Evolutionary conservation across 1,284 basidiomycete genomes (phyloP).

Genomic region (Erythrobasidium hasegawianum): DNA sequence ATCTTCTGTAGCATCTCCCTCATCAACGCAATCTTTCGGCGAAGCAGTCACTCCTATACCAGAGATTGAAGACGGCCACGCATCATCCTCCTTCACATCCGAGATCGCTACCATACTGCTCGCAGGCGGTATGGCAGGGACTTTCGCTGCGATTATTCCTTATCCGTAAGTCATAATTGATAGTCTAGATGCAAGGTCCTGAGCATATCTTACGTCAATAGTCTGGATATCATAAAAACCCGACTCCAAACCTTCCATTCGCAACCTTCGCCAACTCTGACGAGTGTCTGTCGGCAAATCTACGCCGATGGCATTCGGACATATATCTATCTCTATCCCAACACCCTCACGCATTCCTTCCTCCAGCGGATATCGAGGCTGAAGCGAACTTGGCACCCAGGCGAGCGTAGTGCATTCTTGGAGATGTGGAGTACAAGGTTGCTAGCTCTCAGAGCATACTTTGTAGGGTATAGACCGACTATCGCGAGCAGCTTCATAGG

Average conservation of each 20-base stretch:
- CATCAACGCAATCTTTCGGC: not conserved
- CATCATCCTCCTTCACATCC: constrained; percentile 32
- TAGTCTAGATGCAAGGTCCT: too few relatives aligned
- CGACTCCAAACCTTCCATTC: constrained; percentile 35
- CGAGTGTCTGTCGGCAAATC: constrained; percentile 37
- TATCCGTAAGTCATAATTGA: constrained; percentile 46
- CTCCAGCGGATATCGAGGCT: constrained; percentile 21
- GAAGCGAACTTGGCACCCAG: constrained; percentile 28
- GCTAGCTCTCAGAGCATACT: constrained; percentile 22
- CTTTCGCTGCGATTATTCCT: constrained; percentile 42
- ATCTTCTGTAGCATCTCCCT: constrained; percentile 3
- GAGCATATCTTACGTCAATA: too few relatives aligned
- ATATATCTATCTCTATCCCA: constrained; percentile 39
- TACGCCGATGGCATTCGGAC: constrained; percentile 38
- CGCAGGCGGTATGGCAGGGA: constrained; percentile 44
- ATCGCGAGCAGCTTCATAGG: constrained; percentile 34
- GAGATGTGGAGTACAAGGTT: constrained; percentile 25
- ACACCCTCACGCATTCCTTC: constrained; percentile 38
- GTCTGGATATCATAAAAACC: constrained; percentile 45
- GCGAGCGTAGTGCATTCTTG: constrained; percentile 26
- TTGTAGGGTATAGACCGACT: constrained; percentile 31
- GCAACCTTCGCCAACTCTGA: constrained; percentile 30
- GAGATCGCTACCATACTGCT: constrained; percentile 42
- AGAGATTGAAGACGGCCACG: constrained; percentile 10
- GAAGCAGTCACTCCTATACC: constrained; percentile 15